Evolutionary conservation across 805 yeast genomes (phyloP), one percentile per base, ranked within the genome.

Genomic region (Saccharomycopsis oosterbeekiorum): DNA sequence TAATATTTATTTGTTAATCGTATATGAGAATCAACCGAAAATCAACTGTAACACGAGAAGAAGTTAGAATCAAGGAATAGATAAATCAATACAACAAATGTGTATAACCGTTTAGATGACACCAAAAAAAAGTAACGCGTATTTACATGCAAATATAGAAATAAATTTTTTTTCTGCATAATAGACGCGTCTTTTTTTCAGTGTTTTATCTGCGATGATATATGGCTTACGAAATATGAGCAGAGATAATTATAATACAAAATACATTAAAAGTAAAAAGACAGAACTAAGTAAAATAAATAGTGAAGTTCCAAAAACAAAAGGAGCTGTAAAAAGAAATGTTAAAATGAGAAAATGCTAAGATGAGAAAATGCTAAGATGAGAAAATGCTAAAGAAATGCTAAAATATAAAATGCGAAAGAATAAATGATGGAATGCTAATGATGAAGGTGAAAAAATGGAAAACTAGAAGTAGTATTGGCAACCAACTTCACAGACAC

Each of bases 401-500:
- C 50, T 42, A 42, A 42, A 47, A 21, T 1, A 11, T 19, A 4
- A 47, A 47, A 21, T 47, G 53, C 53, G 19, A 47, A 12, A 21
- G 4, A 11, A 2, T n/a, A n/a, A 43, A 21, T n/a, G 26, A 43
- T 6, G 26, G 26, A 43, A 43, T 43, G 51, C 29, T 21, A 21
- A 43, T 3, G 2, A 43, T 41, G 10, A 3, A 17, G 6, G 47
- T 17, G 42, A n/a, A 41, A 41, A 41, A 8, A 8, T 21, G 21
- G 21, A 12, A 24, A 8, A 47, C 40, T 58, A 58, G 24, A 58
- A 53, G 26, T 53, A 47, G 41, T 58, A 58, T n/a, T 40, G 17
- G 43, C 62, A 60, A 41, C 62, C 62, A 40, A 51, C 62, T 34
- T 43, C 53, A 53, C 62, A 60, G 36, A 60, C 62, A 34, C 56